Evolutionary conservation across 2,329 filamentous ascomycete species (phyloP).

Genomic region (Aspergillus versicolor): DNA sequence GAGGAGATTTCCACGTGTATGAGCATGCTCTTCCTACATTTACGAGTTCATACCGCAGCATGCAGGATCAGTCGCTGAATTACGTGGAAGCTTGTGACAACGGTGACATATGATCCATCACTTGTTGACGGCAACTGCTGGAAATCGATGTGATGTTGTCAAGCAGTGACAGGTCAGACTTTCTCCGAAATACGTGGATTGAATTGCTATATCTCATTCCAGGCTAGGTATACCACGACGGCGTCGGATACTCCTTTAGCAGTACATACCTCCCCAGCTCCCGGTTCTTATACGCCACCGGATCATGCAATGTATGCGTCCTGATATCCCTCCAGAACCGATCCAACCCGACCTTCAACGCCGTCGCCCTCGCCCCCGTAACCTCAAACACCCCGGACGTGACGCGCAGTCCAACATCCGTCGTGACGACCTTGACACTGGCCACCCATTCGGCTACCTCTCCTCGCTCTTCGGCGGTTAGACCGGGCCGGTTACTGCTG

Average conservation of each 20-base stretch:
- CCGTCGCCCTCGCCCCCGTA: conserved; percentile 59
- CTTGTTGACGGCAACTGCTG: too few relatives aligned
- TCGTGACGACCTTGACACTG: conserved; percentile 62
- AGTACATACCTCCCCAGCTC: conserved; percentile 61
- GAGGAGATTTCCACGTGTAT: too few relatives aligned
- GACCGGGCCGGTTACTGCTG: conserved; percentile 39
- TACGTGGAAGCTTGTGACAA: too few relatives aligned
- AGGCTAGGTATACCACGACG: conserved; percentile 61
- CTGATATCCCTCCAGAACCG: conserved; percentile 67
- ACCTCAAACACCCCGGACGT: conserved; percentile 65
- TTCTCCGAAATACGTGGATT: too few relatives aligned
- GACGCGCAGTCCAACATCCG: conserved; percentile 59
- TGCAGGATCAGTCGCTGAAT: too few relatives aligned
- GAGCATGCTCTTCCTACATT: too few relatives aligned
- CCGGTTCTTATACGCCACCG: conserved; percentile 65
- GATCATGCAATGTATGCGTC: conserved; percentile 66
- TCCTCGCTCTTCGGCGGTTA: conserved; percentile 56
- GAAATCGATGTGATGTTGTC: too few relatives aligned
- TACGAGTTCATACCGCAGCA: too few relatives aligned
- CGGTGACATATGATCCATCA: too few relatives aligned
- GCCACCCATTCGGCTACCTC: conserved; percentile 64
- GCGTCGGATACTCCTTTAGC: conserved; percentile 56
- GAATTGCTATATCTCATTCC: too few relatives aligned
- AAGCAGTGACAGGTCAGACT: too few relatives aligned
- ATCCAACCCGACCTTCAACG: conserved; percentile 60